Evolutionary conservation across 1,284 basidiomycete genomes (phyloP).

Genomic region (Sphagnurus paluster): DNA sequence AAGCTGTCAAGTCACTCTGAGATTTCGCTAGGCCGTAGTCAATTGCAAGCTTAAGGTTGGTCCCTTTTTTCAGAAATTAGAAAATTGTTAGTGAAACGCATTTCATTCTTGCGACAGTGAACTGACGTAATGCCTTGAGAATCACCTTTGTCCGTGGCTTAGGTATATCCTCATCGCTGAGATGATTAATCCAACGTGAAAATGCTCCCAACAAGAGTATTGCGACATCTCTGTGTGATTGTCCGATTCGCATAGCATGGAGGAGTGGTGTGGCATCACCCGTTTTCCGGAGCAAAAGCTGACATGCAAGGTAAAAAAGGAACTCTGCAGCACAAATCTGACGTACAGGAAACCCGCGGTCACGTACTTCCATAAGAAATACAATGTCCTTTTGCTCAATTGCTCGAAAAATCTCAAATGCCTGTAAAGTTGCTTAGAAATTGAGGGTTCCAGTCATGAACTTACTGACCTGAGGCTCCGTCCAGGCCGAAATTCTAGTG

Average conservation of each 20-base stretch:
- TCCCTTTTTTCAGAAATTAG: constrained; percentile 36
- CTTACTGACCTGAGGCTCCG: constrained; percentile 55
- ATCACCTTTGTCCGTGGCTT: constrained; percentile 63
- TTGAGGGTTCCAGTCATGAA: background rate
- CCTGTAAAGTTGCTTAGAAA: constrained; percentile 38
- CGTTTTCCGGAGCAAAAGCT: constrained; percentile 73
- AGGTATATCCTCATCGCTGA: constrained; percentile 69
- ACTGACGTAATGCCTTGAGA: constrained; percentile 72
- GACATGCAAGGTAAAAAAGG: constrained; percentile 5
- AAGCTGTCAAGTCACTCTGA: constrained; percentile 77
- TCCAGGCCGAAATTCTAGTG: constrained; percentile 40
- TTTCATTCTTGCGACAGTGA: background rate
- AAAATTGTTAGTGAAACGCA: constrained; percentile 5
- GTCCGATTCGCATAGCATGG: constrained; percentile 79
- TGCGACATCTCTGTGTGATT: constrained; percentile 71
- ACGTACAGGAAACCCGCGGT: constrained; percentile 73
- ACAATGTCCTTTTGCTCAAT: constrained; percentile 72
- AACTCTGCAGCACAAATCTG: background rate
- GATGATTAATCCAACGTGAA: constrained; percentile 77
- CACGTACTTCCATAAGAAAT: constrained; percentile 78
- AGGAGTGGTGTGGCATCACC: constrained; percentile 77
- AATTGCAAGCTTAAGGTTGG: constrained; percentile 80
- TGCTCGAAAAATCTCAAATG: constrained; percentile 73
- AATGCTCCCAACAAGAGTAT: constrained; percentile 78
- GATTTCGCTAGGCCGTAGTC: constrained; percentile 76